These are phyloP conservation scores for Albugo candida DNA, from an alignment of 352 stramenopile species.

Conservation along the genomic window DNA sequence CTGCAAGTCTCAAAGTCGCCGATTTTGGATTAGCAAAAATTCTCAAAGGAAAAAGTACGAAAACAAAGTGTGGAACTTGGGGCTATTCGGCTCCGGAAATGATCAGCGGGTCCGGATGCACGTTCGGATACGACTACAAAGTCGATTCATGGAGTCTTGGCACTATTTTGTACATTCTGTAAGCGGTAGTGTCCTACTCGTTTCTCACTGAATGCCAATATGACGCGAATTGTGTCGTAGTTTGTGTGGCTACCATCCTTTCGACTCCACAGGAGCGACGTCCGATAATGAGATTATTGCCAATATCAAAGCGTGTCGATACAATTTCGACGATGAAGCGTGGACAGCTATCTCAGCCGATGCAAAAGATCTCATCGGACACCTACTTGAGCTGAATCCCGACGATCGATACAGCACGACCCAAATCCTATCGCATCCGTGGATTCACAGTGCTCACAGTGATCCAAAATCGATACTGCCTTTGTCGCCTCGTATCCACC, in stretches of 20 bases:
- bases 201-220: constrained; percentile 1
- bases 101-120: constrained; percentile 45
- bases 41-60: constrained; percentile 39
- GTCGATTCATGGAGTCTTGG: constrained; percentile 79
- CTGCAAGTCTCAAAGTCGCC: constrained; percentile 49
- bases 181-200: constrained; percentile 2
- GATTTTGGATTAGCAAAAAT: constrained; percentile 78
- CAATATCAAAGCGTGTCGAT: constrained; percentile 52
- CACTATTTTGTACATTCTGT: constrained; percentile 75
- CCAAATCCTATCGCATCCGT: constrained; percentile 49
- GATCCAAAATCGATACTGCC: constrained; percentile 14
- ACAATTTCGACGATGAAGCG: constrained; percentile 46
- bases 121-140: constrained; percentile 66
- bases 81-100: constrained; percentile 71
- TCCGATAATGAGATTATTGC: constrained; percentile 73
- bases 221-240: constrained; percentile 7
- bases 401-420: constrained; percentile 38
- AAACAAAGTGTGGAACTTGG: constrained; percentile 69
- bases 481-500: constrained; percentile 47
- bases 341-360: constrained; percentile 40
- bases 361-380: constrained; percentile 52
- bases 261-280: constrained; percentile 47
- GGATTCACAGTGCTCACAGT: constrained; percentile 20
- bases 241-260: constrained; percentile 67
- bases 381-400: constrained; percentile 60